Base-by-base conservation (phyloP, 2,329 filamentous ascomycete genomes). In the Ceratocystis eucalypticola region DNA sequence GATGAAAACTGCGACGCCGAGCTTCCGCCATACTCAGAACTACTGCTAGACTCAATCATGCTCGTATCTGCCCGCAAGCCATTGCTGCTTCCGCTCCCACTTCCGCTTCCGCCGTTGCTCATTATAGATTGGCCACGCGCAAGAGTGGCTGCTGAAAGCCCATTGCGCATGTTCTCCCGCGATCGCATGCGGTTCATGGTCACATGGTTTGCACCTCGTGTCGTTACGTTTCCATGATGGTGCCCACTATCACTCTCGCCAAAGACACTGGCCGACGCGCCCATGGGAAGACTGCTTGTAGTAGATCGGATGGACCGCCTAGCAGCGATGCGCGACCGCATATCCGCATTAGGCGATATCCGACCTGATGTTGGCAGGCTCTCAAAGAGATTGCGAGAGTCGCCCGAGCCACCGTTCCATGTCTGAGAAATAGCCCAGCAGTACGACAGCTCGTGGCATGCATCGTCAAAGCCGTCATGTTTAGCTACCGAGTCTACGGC, bases 381-480 rank as follows among this genome's bases (percentile, higher is more conserved):
- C 61, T 74, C 71, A 12, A 69, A 69, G 1, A 69, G 71, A 69
- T 72, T 73, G 69, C 70, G 72, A 17, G 61, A 45, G 33, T 68
- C 69, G 44, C 55, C 59, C 22, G 30, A 59, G 6, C 53, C 53
- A 59, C 53, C 53, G 33, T 33, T 70, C 79, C 80, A 80, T 5
- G 71, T 73, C n/a, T 71, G 75, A 2, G 76, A 75, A 10, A 76
- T 76, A 0, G 73, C 68, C 81, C 81, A 84, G 73, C 81, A 84
- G 70, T 83, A 77, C 2, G 80, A 82, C 20, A 79, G 74, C 71
- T 81, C 78, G 69, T 83, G 81, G 7, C 74, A 71, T 0, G 77
- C 76, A 67, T 80, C 77, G 15, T 75, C 72, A 67, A 59, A 59
- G 8, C 53, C 53, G 5, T 59, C 53, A 12, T 59, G 53, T 30